Evolutionary conservation across 139 green algal genomes (phyloP), one percentile per base, ranked within the genome.

Genomic region (Limnomonas spitsbergensis): DNA sequence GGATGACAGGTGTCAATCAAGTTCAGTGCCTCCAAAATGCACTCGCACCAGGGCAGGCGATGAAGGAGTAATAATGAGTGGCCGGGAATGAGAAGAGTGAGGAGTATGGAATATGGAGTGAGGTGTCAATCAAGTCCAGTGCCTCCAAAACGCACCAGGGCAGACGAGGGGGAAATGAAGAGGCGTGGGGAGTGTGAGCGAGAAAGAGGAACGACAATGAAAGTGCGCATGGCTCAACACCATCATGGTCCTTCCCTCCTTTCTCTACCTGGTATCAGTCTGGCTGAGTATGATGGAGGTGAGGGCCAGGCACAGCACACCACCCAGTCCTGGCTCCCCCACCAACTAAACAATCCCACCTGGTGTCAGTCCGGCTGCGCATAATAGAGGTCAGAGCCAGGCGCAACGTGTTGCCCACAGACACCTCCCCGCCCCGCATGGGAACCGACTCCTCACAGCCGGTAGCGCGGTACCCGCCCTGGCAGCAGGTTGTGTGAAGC

Each of bases 1-100:
- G 78, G 70, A 35, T 56, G 69, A 1, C 69, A 78, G 1, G 83
- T 80, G 1, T 88, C 88, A 82, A 94, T 78, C 0, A n/a, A 35
- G 2, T 73, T 32, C 61, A 94, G 76, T 29, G 87, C 88, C 0
- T 73, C 80, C 47, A 75, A 77, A 3, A 90, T 27, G 66, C 73
- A 42, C 1, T 82, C 77, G 0, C 81, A 38, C 81, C 81, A 86
- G 0, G 81, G 81, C 32, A 82, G 47, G 39, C 37, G 66, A 37
- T 53, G 26, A 0, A 72, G 66, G 53, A 73, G 31, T n/a, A n/a
- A n/a, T n/a, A n/a, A n/a, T n/a, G n/a, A n/a, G n/a, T n/a, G n/a
- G n/a, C n/a, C n/a, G n/a, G n/a, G n/a, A n/a, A n/a, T n/a, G n/a
- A n/a, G n/a, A n/a, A n/a, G n/a, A n/a, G n/a, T n/a, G n/a, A n/a